A percentile compares a stretch with the other conserved stretches of the same genome.
Evolutionary conservation across 495 filamentous ascomycete species (phyloP).

Genomic region (Clohesyomyces aquaticus): DNA sequence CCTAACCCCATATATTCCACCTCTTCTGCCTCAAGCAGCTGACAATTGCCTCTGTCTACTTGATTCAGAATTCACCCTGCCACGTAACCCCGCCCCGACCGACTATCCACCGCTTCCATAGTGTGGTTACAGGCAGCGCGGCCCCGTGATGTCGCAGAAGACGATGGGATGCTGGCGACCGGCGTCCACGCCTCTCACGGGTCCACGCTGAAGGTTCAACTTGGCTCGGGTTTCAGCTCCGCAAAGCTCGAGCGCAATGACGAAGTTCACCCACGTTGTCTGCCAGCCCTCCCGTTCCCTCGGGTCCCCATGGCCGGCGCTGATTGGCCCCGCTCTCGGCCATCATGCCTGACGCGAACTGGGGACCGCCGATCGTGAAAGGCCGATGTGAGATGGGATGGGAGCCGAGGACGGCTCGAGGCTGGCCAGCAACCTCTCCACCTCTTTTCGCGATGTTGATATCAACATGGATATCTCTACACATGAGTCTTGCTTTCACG

Average conservation of each 20-base stretch:
- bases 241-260: slow-evolving; percentile 3
- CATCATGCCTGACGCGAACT: not conserved
- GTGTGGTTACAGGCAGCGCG: not conserved
- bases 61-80: not conserved
- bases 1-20: too few species aligned
- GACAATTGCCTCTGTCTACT: too few species aligned
- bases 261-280: slow-evolving; percentile 16
- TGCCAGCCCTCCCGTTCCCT: slow-evolving; percentile 12
- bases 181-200: too few species aligned
- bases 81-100: not conserved
- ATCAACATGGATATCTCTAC: not conserved
- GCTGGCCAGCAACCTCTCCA: slow-evolving; percentile 5
- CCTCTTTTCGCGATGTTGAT: not conserved
- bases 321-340: slow-evolving; percentile 2
- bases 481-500: slow-evolving; percentile 7
- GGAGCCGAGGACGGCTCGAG: not conserved
- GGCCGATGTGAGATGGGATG: not conserved
- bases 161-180: not conserved
- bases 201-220: too few species aligned
- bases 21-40: too few species aligned
- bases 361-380: slow-evolving; percentile 7
- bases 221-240: slow-evolving; percentile 17
- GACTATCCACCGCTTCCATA: too few species aligned
- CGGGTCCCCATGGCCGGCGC: slow-evolving; percentile 4
- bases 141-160: not conserved